These are phyloP conservation scores for Lepidium didymum DNA, from an alignment of 345 rosid species.

Conservation along the genomic window DNA sequence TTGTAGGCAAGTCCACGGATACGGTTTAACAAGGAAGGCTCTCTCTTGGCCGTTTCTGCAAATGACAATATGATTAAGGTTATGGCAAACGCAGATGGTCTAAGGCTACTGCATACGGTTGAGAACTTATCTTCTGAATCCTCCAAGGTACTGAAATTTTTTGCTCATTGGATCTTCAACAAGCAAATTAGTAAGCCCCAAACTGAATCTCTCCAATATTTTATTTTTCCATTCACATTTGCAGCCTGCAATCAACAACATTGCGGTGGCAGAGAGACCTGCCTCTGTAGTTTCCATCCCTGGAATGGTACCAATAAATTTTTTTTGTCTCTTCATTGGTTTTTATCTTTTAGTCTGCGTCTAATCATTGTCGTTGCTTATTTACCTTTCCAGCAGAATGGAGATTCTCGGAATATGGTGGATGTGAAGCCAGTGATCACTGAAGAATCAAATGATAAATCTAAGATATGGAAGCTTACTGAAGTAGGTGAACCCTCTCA, in stretches of 20 bases:
- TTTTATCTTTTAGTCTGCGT: background rate
- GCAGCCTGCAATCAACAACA: conserved; percentile 69
- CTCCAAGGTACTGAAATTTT: conserved; percentile 41
- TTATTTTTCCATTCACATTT: conserved; percentile 25
- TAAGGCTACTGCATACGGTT: conserved; percentile 48
- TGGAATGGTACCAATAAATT: conserved; percentile 53
- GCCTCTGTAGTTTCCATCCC: conserved; percentile 53
- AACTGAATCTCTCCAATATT: conserved; percentile 22
- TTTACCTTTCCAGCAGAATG: conserved; percentile 45
- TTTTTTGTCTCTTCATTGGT: background rate
- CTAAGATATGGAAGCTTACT: conserved; percentile 93
- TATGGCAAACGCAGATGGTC: conserved; percentile 72
- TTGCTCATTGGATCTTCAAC: conserved; percentile 4
- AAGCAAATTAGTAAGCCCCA: background rate
- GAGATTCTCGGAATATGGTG: conserved; percentile 76
- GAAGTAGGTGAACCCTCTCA: conserved; percentile 85
- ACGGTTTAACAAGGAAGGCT: conserved; percentile 82
- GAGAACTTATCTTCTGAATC: conserved; percentile 70
- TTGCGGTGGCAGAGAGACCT: conserved; percentile 47
- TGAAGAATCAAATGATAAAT: conserved; percentile 85
- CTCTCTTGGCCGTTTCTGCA: conserved; percentile 82
- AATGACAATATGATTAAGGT: conserved; percentile 78
- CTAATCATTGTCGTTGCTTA: background rate
- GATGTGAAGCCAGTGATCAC: conserved; percentile 87
- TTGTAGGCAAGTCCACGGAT: conserved; percentile 72